A percentile compares a stretch with the other conserved stretches of the same genome.
These are phyloP conservation scores for Metschnikowia shivogae DNA, from an alignment of 805 yeast genomes.

Conservation along the genomic window DNA sequence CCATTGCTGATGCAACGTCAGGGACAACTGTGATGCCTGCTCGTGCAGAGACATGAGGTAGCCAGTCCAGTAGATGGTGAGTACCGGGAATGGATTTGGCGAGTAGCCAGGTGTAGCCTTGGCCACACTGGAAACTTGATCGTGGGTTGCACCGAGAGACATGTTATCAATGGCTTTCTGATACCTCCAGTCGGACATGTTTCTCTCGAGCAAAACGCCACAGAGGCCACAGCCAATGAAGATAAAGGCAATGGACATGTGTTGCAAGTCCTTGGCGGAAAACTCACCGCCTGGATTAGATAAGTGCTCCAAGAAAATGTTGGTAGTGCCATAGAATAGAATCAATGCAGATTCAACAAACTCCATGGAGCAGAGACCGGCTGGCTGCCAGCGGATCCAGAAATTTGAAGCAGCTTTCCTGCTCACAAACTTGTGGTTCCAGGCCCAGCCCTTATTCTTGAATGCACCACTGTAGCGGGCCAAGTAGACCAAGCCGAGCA, in stretches of 20 bases:
- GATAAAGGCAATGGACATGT: slow-evolving; percentile 86
- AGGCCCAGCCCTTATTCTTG: slow-evolving; percentile 75
- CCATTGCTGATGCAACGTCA: slow-evolving; percentile 88
- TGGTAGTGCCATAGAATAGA: slow-evolving; percentile 84
- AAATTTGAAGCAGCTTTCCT: slow-evolving; percentile 25
- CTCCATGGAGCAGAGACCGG: slow-evolving; percentile 71
- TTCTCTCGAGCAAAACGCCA: slow-evolving; percentile 78
- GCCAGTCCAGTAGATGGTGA: slow-evolving; percentile 96
- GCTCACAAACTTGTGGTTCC: slow-evolving; percentile 53
- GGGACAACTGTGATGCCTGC: slow-evolving; percentile 76
- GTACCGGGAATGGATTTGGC: slow-evolving; percentile 91
- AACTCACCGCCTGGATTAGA: slow-evolving; percentile 66
- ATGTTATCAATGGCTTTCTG: slow-evolving; percentile 30
- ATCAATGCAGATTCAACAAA: slow-evolving; percentile 75
- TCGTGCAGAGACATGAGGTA: slow-evolving; percentile 90
- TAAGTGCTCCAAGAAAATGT: slow-evolving; percentile 86
- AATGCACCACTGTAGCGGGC: slow-evolving; percentile 87
- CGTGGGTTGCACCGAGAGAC: slow-evolving; percentile 7
- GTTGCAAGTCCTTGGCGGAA: slow-evolving; percentile 88
- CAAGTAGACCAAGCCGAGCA: slow-evolving; percentile 72
- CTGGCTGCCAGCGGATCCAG: slow-evolving; percentile 38
- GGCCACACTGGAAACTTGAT: slow-evolving; percentile 11
- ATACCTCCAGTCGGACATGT: slow-evolving; percentile 57
- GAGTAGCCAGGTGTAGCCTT: slow-evolving; percentile 68
- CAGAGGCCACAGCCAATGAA: slow-evolving; percentile 89